Percentiles rank a stretch among this genome's conserved stretches.
These are phyloP conservation scores for Tephrocybe rancida DNA, from an alignment of 768 basidiomycete species.

Conservation along the genomic window DNA sequence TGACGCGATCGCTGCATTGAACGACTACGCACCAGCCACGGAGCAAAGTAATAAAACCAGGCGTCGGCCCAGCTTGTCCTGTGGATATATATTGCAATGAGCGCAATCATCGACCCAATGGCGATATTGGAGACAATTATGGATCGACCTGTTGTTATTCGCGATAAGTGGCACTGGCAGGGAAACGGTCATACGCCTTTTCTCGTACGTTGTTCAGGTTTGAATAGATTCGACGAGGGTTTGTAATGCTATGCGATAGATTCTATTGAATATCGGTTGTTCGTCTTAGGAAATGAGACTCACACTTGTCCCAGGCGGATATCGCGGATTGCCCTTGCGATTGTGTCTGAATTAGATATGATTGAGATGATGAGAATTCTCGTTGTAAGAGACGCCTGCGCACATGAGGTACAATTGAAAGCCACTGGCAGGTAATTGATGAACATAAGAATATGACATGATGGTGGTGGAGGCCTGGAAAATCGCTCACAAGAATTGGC, in stretches of 20 bases:
- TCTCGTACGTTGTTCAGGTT: constrained; percentile 42
- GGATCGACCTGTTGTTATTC: constrained; percentile 23
- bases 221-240: constrained; percentile 47
- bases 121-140: constrained; percentile 46
- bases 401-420: constrained; percentile 49
- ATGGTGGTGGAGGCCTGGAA: background rate
- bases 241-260: constrained; percentile 37
- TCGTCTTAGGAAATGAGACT: constrained; percentile 18
- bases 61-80: constrained; percentile 32
- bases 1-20: background rate
- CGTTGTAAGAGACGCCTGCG: constrained; percentile 4
- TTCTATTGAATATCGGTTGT: background rate
- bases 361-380: constrained; percentile 9
- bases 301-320: constrained; percentile 47
- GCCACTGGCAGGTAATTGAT: constrained; percentile 30
- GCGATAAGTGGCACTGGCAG: background rate
- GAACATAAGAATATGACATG: background rate
- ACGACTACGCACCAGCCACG: constrained; percentile 45
- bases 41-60: constrained; percentile 45
- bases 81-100: constrained; percentile 33
- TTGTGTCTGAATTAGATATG: constrained; percentile 34
- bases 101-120: constrained; percentile 38
- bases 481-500: constrained; percentile 48
- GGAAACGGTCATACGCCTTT: background rate
- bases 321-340: constrained; percentile 46